Evolutionary conservation across 2,329 filamentous ascomycete species (phyloP).

Genomic region (Ceratocystis smalleyi): DNA sequence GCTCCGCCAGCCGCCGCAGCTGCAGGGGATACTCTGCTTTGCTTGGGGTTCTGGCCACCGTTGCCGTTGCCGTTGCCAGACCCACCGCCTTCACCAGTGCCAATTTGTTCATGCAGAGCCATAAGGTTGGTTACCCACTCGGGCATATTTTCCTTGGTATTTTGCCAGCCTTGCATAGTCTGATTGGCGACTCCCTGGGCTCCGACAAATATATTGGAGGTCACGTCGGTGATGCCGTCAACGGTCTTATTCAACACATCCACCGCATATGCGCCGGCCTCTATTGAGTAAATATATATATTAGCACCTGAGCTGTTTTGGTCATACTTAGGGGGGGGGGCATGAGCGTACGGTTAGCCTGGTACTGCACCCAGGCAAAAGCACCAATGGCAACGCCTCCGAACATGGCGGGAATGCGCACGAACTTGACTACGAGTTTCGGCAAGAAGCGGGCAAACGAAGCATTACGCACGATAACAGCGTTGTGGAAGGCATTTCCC

Average conservation of each 20-base stretch:
- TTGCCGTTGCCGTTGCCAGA: conserved; percentile 34
- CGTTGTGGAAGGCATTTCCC: conserved; percentile 74
- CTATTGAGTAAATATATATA: conserved; percentile 20
- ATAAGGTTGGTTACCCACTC: conserved; percentile 71
- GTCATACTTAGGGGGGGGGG: not conserved
- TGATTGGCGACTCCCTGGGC: conserved; percentile 63
- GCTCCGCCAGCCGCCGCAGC: conserved; percentile 57
- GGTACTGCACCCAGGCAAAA: conserved; percentile 87
- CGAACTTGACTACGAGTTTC: conserved; percentile 78
- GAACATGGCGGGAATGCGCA: conserved; percentile 76
- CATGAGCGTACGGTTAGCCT: conserved; percentile 59
- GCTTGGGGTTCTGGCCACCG: conserved; percentile 39
- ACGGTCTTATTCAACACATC: conserved; percentile 61
- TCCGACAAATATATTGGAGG: conserved; percentile 53
- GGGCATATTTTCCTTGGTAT: conserved; percentile 57
- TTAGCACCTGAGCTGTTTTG: too few species aligned
- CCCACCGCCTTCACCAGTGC: conserved; percentile 36
- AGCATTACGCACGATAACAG: conserved; percentile 45
- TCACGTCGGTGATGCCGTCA: conserved; percentile 54
- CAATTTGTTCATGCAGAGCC: conserved; percentile 43
- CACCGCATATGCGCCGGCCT: conserved; percentile 34
- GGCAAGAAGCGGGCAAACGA: conserved; percentile 57
- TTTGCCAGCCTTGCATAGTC: conserved; percentile 66
- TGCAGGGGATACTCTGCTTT: conserved; percentile 44
- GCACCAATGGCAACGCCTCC: conserved; percentile 77